phyloP scores from a whole-genome alignment of 2,329 filamentous ascomycete genomes.

The Penicillium sp. region DNA sequence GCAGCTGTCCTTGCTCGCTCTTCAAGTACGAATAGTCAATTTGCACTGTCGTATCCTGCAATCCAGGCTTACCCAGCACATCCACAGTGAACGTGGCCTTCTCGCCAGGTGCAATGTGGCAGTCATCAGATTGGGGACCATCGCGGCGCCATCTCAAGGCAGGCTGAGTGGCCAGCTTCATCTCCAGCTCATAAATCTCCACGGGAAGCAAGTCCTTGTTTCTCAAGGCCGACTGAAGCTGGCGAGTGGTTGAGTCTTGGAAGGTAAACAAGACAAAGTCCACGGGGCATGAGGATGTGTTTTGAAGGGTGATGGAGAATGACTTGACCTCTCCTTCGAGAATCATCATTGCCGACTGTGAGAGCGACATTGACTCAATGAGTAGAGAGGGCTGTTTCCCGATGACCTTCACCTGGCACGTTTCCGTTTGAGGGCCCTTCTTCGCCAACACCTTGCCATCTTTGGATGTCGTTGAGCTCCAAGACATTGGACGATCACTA shows the following conservation, averaged over 20 bases:
- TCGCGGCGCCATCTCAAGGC: conserved; percentile 61
- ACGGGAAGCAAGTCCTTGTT: conserved; percentile 76
- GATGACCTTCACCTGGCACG: conserved; percentile 70
- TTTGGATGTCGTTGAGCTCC: conserved; percentile 45
- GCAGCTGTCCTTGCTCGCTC: conserved; percentile 65
- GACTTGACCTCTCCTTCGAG: conserved; percentile 81
- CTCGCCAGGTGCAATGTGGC: conserved; percentile 66
- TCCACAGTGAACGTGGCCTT: conserved; percentile 77
- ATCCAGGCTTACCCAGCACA: conserved; percentile 80
- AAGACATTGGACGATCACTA: conserved; percentile 50
- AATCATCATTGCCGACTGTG: conserved; percentile 86
- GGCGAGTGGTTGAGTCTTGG: conserved; percentile 80
- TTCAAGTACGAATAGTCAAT: conserved; percentile 87
- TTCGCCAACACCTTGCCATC: conserved; percentile 36
- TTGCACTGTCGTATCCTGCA: conserved; percentile 77
- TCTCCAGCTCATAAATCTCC: conserved; percentile 83
- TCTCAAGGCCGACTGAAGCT: conserved; percentile 71
- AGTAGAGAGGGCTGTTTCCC: conserved; percentile 74
- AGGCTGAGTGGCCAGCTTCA: conserved; percentile 74
- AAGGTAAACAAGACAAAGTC: conserved; percentile 88
- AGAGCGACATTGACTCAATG: conserved; percentile 74
- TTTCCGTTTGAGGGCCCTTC: conserved; percentile 38
- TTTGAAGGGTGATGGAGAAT: conserved; percentile 79
- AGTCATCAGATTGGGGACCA: conserved; percentile 49
- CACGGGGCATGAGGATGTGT: conserved; percentile 72